Base-by-base conservation (phyloP, 257 asterid genomes). In the Rauvolfia tetraphylla region DNA sequence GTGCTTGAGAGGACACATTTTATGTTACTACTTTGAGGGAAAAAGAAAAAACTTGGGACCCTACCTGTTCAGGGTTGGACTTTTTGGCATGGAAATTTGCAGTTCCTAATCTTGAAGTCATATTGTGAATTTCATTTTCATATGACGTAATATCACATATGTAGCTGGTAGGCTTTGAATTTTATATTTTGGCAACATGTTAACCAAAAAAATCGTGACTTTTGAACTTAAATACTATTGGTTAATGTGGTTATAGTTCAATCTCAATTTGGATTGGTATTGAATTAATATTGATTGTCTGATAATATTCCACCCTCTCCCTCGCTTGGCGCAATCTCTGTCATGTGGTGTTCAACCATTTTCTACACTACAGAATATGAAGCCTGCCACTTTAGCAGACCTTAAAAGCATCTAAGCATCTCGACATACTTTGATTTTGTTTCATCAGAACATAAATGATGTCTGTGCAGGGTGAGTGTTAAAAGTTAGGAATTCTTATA, bases 21-120 rank as follows among this genome's bases (percentile, higher is more conserved):
- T 61, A 25, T 3, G 31, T 36, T 12, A 1, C 7, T 58, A n/a
- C 5, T 57, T n/a, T 23, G 12, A 20, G 61, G 29, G 22, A 56
- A 46, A 56, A 56, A 6, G 14, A 14, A 56, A 56, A 56, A 56
- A 79, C 65, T 78, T 20, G 61, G 41, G 73, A 75, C 20, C 73
- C 12, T 48, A 56, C 58, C 36, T 49, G 5, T 41, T 59, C 63
- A 29, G 29, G 51, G n/a, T n/a, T n/a, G n/a, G 51, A 34, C 48
- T 41, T 41, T 41, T 11, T 34, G 27, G 72, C 57, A 36, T 62
- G 41, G 27, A 17, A 1, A 33, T 42, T 31, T 23, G 31, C 31
- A 29, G 10, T 6, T 48, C 20, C 22, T 68, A n/a, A 8, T 5
- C 15, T 23, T 3, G 13, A 74, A 38, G 11, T 42, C 56, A 34